Evolutionary conservation across 1,284 basidiomycete species (phyloP), one percentile per base, ranked within the genome.

Genomic region (Rhodotorula mucilaginosa): DNA sequence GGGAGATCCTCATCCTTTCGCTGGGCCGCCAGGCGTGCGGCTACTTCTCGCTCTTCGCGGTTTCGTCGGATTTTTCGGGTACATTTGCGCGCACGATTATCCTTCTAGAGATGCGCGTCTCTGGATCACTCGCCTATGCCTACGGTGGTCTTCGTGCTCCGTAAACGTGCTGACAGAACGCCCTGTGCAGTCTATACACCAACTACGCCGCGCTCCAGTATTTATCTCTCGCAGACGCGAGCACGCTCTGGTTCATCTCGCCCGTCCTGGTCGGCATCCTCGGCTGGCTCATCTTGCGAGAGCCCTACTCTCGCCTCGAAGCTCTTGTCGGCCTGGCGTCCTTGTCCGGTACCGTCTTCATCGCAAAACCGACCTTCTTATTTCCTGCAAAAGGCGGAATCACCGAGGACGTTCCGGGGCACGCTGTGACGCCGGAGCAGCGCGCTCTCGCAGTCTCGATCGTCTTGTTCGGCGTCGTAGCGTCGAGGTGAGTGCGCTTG

Each of bases 121-220:
- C 39, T 44, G 39, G 10, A 12, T 12, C 1, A 44, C 12, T 44
- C 39, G 39, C 39, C 10, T 44, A 44, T 12, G 39, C 39, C 39
- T 44, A 44, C 39, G 13, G 39, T 12, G 10, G 39, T 39, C 7
- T 39, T 5, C 8, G 8, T 7, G 39, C 39, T 34, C 34, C n/a
- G n/a, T n/a, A n/a, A n/a, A n/a, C n/a, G n/a, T 39, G 57, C 49
- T 54, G 75, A 34, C 73, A 67, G 12, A 47, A 70, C 71, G 3
- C 16, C 1, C 29, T 15, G 5, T 26, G 5, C 51, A 71, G 69
- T 75, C 75, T 80, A 44, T 77, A 62, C 69, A 72, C 62, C 0
- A 65, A 76, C 3, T 81, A 80, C 76, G 79, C 73, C 49, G 76
- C 79, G n/a, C 69, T 82, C 1, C 76, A 77, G 47, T 82, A 79